A percentile compares a stretch with the other conserved stretches of the same genome.
These are phyloP conservation scores for Triticum turgidum DNA, from an alignment of 176 grass and related monocot genomes.

Conservation along the genomic window DNA sequence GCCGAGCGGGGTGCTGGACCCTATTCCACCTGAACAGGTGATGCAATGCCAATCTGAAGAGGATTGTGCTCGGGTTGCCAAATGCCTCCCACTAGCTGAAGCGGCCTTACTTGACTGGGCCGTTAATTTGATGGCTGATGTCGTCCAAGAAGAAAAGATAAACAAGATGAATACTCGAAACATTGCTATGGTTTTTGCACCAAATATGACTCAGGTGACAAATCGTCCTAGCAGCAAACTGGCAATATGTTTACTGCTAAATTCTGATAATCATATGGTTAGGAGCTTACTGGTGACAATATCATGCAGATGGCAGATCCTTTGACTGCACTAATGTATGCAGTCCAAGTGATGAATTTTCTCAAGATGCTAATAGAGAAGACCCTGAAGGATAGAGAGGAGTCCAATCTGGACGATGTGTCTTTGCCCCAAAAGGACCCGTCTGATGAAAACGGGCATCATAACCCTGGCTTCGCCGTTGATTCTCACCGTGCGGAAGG, in stretches of 20 bases:
- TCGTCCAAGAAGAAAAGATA: constrained; percentile 67
- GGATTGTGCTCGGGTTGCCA: constrained; percentile 54
- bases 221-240: not conserved
- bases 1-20: constrained; percentile 60
- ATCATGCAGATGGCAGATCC: constrained; percentile 63
- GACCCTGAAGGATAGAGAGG: constrained; percentile 64
- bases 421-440: constrained; percentile 48
- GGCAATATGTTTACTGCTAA: no score
- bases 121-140: constrained; percentile 76
- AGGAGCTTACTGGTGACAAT: not conserved
- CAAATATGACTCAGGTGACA: constrained; percentile 79
- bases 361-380: constrained; percentile 73
- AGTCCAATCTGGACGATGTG: constrained; percentile 48
- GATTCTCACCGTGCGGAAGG: constrained; percentile 40
- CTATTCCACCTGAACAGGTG: constrained; percentile 65
- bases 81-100: constrained; percentile 49
- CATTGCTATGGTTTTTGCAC: constrained; percentile 75
- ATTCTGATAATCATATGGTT: not conserved
- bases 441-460: constrained; percentile 68
- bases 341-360: constrained; percentile 87
- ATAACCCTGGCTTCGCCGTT: constrained; percentile 47
- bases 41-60: constrained; percentile 77
- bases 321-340: constrained; percentile 80
- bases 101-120: constrained; percentile 67
- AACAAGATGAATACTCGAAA: constrained; percentile 84